Evolutionary conservation across 2,329 filamentous ascomycete genomes (phyloP), one percentile per base, ranked within the genome.

Genomic region (Aquanectria penicillioides): DNA sequence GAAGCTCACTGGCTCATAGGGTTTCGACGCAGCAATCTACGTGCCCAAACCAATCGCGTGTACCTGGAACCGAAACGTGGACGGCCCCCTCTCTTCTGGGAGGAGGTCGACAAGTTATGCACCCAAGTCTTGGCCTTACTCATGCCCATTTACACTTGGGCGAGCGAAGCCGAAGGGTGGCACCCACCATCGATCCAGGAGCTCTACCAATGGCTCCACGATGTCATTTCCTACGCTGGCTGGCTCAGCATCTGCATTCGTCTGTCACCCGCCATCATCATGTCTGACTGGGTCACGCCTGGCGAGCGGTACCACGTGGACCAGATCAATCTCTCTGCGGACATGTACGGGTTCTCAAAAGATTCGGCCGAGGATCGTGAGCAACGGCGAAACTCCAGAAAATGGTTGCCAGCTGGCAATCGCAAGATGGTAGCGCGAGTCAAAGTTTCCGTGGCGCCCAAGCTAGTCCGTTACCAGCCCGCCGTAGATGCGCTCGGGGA

Each of bases 361-460:
- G 33, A 23, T 7, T 49, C 44, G 28, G 57, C 63, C 12, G 17
- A 17, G 11, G 11, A 17, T 8, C 6, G 28, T 15, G 29, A 44
- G 12, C 25, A 43, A 18, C 38, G 25, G 8, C 34, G 57, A 34
- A 34, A 47, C 23, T 7, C 43, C 15, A 15, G 9, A 2, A 38
- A 43, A 4, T 41, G 46, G 10, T 41, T n/a, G 5, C 33, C 50
- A 28, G 31, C 31, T 2, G n/a, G 23, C 1, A 29, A 40, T 6
- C 29, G 15, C 12, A 48, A 58, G 3, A 65, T 51, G 33, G 23
- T 47, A 23, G 64, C 70, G 6, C 68, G 74, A n/a, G 66, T 76
- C 28, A 75, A 75, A 58, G 71, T 76, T n/a, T 69, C 68, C 3
- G 64, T 70, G 3, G 58, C 61, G 2, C 74, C 74, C 4, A 57